Evolutionary conservation across 1,284 basidiomycete species (phyloP).

Genomic region (Ustilago cynodontis): DNA sequence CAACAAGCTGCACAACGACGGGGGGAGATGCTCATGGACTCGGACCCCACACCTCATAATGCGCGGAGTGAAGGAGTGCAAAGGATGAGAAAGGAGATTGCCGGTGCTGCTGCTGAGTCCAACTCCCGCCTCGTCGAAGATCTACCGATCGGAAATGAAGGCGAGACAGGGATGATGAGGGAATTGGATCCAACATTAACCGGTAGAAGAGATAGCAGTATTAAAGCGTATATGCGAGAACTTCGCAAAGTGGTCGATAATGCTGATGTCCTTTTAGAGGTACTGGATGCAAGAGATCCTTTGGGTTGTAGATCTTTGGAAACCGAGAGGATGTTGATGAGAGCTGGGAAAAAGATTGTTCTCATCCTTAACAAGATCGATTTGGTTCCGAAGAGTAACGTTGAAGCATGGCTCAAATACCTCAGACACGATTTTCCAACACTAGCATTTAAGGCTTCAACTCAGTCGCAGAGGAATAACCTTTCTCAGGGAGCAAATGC

Average conservation of each 20-base stretch:
- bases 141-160: not conserved
- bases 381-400: slow-evolving; percentile 89
- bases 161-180: not conserved
- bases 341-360: slow-evolving; percentile 62
- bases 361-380: slow-evolving; percentile 56
- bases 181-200: slow-evolving; percentile 48
- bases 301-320: slow-evolving; percentile 73
- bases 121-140: slow-evolving; percentile 14
- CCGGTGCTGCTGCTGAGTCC: slow-evolving; percentile 24
- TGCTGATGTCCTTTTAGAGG: slow-evolving; percentile 81
- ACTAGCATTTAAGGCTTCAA: slow-evolving; percentile 90
- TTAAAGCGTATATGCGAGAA: slow-evolving; percentile 71
- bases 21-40: not conserved
- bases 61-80: slow-evolving; percentile 15
- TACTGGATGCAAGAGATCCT: slow-evolving; percentile 68
- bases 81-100: slow-evolving; percentile 25
- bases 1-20: slow-evolving; percentile 18
- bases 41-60: not conserved
- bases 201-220: slow-evolving; percentile 61
- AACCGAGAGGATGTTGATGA: slow-evolving; percentile 59
- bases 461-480: slow-evolving; percentile 82
- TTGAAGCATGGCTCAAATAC: slow-evolving; percentile 89
- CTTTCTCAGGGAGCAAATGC: slow-evolving; percentile 53
- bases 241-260: slow-evolving; percentile 93
- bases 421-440: slow-evolving; percentile 92